phyloP scores from a whole-genome alignment of 441 rosid genomes.

The Lepidium campestre region DNA sequence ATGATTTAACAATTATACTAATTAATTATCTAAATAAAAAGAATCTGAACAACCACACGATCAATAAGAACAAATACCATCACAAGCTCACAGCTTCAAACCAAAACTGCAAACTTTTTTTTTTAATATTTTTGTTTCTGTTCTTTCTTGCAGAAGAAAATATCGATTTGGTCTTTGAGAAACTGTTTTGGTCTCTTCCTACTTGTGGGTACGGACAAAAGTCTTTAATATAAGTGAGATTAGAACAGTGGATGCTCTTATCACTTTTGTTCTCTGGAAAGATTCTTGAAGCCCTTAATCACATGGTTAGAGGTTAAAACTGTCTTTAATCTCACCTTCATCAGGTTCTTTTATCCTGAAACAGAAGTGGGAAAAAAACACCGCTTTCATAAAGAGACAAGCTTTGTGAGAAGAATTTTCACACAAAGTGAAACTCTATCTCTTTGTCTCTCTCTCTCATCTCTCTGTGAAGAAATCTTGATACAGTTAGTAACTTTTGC shows the following conservation, averaged over 20 bases:
- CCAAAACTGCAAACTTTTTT: not conserved
- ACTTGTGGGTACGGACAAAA: not conserved
- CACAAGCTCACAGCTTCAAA: not conserved
- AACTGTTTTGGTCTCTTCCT: not conserved
- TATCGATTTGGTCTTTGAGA: constrained; percentile 16
- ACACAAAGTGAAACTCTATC: constrained; percentile 12
- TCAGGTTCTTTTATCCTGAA: constrained; percentile 6
- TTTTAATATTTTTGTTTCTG: not conserved
- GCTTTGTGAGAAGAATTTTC: constrained; percentile 15
- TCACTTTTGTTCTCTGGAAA: constrained; percentile 16
- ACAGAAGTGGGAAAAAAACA: not conserved
- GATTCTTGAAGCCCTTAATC: constrained; percentile 27
- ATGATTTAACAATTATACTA: constrained; percentile 3
- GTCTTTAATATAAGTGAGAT: constrained; percentile 17
- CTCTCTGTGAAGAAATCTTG: constrained; percentile 19
- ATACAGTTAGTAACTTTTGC: constrained; percentile 34
- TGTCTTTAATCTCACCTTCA: constrained; percentile 16
- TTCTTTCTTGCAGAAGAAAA: constrained; percentile 5
- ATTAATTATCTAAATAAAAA: not conserved
- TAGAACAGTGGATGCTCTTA: constrained; percentile 29
- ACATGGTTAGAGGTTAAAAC: constrained; percentile 11
- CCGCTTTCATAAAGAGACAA: constrained; percentile 10
- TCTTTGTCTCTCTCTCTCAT: not conserved
- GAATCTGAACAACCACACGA: constrained; percentile 6
- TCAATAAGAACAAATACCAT: constrained; percentile 1